Evolutionary conservation across 139 green algal genomes (phyloP).

Genomic region (Chlamydomonas schloesseri): DNA sequence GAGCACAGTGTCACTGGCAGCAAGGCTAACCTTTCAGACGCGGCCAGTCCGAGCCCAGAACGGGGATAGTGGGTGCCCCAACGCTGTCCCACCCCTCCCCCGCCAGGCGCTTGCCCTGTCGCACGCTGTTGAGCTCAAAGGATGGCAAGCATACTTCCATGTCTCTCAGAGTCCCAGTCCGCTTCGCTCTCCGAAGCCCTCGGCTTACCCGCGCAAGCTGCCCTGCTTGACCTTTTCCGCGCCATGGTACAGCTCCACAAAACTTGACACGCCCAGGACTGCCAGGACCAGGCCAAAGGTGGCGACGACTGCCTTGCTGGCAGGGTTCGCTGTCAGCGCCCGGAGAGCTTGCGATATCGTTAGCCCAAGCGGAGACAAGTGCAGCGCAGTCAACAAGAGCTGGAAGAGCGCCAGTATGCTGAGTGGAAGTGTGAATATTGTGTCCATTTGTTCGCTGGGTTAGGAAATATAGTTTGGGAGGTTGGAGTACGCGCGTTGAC

Average conservation of each 20-base stretch:
- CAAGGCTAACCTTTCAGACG: no score
- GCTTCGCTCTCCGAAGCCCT: no score
- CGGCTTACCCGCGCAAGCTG: conserved; percentile 9
- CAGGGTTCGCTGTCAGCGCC: background rate
- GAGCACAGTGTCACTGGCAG: no score
- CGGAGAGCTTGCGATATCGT: conserved; percentile 7
- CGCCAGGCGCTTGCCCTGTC: no score
- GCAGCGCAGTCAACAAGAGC: conserved; percentile 24
- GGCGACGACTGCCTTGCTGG: background rate
- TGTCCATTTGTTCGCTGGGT: conserved; percentile 40
- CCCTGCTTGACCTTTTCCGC: conserved; percentile 5
- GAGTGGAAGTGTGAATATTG: conserved; percentile 53
- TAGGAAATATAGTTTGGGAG: no score
- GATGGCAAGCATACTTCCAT: no score
- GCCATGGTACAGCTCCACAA: conserved; percentile 4
- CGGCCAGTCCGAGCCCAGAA: no score
- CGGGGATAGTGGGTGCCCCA: no score
- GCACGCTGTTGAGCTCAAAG: no score
- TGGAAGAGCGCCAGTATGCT: conserved; percentile 20
- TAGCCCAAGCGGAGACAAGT: conserved; percentile 16
- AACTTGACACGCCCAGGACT: background rate
- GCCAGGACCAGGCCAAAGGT: background rate
- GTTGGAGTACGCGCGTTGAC: no score
- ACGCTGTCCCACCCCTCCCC: no score
- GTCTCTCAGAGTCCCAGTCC: no score